Evolutionary conservation across 2,329 filamentous ascomycete species (phyloP), one percentile per base, ranked within the genome.

Genomic region (Onygenales sp.): DNA sequence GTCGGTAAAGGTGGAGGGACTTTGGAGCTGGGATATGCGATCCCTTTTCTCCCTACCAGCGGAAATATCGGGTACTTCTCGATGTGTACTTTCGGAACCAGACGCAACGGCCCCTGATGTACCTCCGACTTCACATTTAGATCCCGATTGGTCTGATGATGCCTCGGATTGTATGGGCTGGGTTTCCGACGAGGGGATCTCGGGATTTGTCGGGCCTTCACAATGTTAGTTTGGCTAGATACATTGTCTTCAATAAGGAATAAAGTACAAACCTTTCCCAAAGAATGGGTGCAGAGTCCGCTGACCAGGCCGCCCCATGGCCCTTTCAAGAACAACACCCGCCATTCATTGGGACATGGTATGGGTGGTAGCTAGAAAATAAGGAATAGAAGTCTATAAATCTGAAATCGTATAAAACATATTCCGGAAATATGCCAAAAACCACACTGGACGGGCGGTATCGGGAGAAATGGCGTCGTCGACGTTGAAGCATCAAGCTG

Each of bases 241-340:
- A 42, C 42, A 31, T 3, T 44, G 27, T 27, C 42, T 42, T 17
- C 43, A 42, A 14, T 21, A 7, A 43, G 27, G n/a, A 5, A 39
- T 42, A 51, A 49, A 37, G 27, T 47, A 55, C 58, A 58, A 52
- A 73, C 72, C 67, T 67, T 66, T 67, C 56, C 60, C 61, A 55
- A 73, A 72, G 55, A 73, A 73, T 21, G 70, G 70, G 59, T 72
- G 69, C 52, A 73, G 62, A 49, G 63, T 63, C 49, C 63, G 67
- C 58, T 68, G 66, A 56, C 68, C 67, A 58, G 63, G 60, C 53
- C 67, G 66, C 58, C 62, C 68, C 68, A 72, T 72, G 57, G 64
- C 70, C 66, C 64, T 65, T 52, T 48, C 40, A 27, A 52, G 40
- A 43, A 48, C 37, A 44, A 52, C 48, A 50, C 46, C 52, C 31